Evolutionary conservation across 495 filamentous ascomycete species (phyloP).

Genomic region (Tetracladium setigerum): DNA sequence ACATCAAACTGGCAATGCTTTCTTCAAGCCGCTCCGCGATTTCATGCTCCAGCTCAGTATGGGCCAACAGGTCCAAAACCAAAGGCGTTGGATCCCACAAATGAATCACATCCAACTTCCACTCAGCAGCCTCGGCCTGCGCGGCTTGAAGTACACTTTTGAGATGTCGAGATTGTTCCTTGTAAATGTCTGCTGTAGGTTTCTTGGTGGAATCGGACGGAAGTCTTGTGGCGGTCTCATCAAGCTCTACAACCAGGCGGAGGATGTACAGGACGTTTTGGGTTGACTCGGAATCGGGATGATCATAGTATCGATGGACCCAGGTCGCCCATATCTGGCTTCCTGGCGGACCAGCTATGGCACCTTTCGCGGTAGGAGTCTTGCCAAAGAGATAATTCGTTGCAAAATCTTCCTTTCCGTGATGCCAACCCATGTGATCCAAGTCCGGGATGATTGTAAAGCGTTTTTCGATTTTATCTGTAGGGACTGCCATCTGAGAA

Average conservation of each 20-base stretch:
- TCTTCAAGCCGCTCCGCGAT: slow-evolving; percentile 33
- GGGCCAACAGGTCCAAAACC: slow-evolving; percentile 26
- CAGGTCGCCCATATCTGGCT: slow-evolving; percentile 71
- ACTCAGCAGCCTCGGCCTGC: slow-evolving; percentile 29
- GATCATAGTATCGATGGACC: slow-evolving; percentile 58
- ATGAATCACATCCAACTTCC: slow-evolving; percentile 35
- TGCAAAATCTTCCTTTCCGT: slow-evolving; percentile 79
- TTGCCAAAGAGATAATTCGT: slow-evolving; percentile 42
- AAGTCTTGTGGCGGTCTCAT: slow-evolving; percentile 13
- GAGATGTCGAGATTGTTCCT: slow-evolving; percentile 24
- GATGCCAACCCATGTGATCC: slow-evolving; percentile 75
- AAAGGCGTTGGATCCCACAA: slow-evolving; percentile 39
- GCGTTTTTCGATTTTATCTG: slow-evolving; percentile 25
- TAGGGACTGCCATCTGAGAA: slow-evolving; percentile 22
- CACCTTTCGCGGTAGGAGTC: slow-evolving; percentile 57
- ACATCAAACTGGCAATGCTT: slow-evolving; percentile 43
- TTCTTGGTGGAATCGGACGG: slow-evolving; percentile 19
- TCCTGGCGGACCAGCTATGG: slow-evolving; percentile 44
- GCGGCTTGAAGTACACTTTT: slow-evolving; percentile 31
- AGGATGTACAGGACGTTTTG: slow-evolving; percentile 72
- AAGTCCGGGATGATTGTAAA: slow-evolving; percentile 68
- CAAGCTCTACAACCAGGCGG: slow-evolving; percentile 62
- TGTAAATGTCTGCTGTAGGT: no score
- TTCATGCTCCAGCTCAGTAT: slow-evolving; percentile 20
- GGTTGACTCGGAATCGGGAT: slow-evolving; percentile 17